Conservation (phyloP, 1,284 basidiomycete genomes). For the Ceratobasidium sp. region DNA sequence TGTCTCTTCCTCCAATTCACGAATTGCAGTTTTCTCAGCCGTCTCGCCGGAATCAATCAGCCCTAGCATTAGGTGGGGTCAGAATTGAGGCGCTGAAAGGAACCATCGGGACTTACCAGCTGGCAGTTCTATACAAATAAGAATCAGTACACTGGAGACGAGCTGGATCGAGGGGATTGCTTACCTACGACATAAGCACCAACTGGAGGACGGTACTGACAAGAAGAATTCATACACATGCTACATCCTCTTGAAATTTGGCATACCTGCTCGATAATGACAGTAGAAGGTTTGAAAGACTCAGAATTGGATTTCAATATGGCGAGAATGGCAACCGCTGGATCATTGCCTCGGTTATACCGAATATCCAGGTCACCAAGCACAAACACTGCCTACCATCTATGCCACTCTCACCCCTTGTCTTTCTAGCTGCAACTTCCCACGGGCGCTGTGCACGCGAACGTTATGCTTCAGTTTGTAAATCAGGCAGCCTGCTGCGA, state of each 20-base stretch:
- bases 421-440: slow-evolving; percentile 86
- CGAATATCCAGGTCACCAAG: too few species aligned
- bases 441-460: slow-evolving; percentile 66
- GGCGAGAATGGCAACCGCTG: slow-evolving; percentile 84
- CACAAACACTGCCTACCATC: slow-evolving; percentile 65
- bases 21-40: too few species aligned
- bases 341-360: neutral
- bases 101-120: slow-evolving; percentile 49
- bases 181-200: slow-evolving; percentile 72
- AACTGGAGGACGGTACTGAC: slow-evolving; percentile 76
- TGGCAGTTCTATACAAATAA: too few species aligned
- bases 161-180: too few species aligned
- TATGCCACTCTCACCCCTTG: slow-evolving; percentile 71
- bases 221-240: neutral
- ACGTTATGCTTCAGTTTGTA: neutral
- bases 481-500: neutral
- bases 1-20: slow-evolving; percentile 91
- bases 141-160: too few species aligned
- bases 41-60: slow-evolving; percentile 84
- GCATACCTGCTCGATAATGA: slow-evolving; percentile 77
- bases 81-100: neutral
- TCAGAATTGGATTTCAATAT: slow-evolving; percentile 72
- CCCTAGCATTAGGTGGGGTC: slow-evolving; percentile 52
- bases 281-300: slow-evolving; percentile 71
- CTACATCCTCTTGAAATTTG: neutral